phyloP scores from a whole-genome alignment of 331 rosid species.

The Malus hybrid region DNA sequence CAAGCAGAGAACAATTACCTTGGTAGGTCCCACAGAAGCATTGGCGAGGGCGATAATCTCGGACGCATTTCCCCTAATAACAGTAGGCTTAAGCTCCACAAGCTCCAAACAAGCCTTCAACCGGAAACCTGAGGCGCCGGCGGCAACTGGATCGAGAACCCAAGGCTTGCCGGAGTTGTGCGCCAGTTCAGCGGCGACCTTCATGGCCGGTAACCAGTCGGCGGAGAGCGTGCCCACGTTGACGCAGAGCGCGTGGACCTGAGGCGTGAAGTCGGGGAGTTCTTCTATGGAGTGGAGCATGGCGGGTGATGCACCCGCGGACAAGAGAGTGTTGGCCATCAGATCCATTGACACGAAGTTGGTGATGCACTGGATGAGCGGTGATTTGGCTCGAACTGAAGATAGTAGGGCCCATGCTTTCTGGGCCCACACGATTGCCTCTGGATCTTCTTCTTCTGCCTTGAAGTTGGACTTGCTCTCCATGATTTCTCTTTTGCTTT shows the following conservation, averaged over 20 bases:
- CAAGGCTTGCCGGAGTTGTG: conserved; percentile 42
- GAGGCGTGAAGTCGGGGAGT: conserved; percentile 70
- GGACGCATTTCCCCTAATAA: conserved; percentile 71
- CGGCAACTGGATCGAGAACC: conserved; percentile 90
- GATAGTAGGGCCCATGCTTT: conserved; percentile 48
- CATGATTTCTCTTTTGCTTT: not conserved
- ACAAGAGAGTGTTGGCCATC: conserved; percentile 73
- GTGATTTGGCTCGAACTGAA: conserved; percentile 43
- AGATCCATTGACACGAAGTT: conserved; percentile 86
- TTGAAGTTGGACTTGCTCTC: not conserved
- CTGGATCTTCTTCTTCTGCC: conserved; percentile 2
- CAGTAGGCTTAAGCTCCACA: conserved; percentile 50
- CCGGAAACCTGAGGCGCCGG: conserved; percentile 59
- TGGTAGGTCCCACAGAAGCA: conserved; percentile 32
- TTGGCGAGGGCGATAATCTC: conserved; percentile 60
- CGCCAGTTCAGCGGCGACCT: conserved; percentile 43
- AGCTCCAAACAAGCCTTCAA: conserved; percentile 65
- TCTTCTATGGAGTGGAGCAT: conserved; percentile 69
- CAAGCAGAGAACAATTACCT: conserved; percentile 32
- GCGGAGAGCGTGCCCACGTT: conserved; percentile 75
- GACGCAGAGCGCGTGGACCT: conserved; percentile 44
- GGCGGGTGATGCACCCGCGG: conserved; percentile 88
- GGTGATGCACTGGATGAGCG: conserved; percentile 83
- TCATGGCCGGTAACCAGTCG: conserved; percentile 62
- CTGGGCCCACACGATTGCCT: conserved; percentile 25